These are phyloP conservation scores for Allomyces macrogynus DNA, from an alignment of 192 early-diverging fungal genomes.

Conservation along the genomic window DNA sequence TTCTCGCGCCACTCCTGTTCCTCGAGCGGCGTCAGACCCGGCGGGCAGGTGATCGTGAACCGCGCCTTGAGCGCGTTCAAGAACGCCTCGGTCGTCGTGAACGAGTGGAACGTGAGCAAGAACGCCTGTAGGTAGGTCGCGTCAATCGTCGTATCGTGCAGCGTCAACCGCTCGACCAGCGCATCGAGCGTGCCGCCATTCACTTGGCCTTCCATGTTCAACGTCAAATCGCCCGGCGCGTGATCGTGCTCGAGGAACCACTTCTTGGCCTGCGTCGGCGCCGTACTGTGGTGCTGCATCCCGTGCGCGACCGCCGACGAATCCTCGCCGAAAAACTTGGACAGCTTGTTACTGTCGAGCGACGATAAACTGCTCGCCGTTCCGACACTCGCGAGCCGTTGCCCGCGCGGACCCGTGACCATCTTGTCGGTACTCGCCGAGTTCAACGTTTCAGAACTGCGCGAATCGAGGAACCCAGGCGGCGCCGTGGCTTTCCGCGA, in stretches of 20 bases:
- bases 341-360: slow-evolving; percentile 8
- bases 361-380: neutral
- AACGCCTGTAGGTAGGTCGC: slow-evolving; percentile 69
- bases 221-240: slow-evolving; percentile 44
- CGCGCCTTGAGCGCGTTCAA: slow-evolving; percentile 51
- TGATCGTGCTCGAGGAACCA: slow-evolving; percentile 76
- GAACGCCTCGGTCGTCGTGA: slow-evolving; percentile 58
- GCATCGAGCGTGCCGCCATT: slow-evolving; percentile 75
- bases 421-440: no score
- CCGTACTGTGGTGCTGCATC: slow-evolving; percentile 2
- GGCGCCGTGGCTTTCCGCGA: no score
- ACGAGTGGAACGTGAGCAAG: slow-evolving; percentile 85
- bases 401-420: no score
- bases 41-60: slow-evolving; percentile 57
- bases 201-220: slow-evolving; percentile 71
- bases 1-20: slow-evolving; percentile 57
- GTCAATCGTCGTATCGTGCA: slow-evolving; percentile 65
- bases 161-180: slow-evolving; percentile 68
- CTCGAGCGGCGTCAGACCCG: slow-evolving; percentile 39
- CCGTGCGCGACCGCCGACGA: neutral
- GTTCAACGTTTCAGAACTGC: no score
- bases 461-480: no score
- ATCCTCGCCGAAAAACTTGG: slow-evolving; percentile 27
- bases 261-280: slow-evolving; percentile 15
- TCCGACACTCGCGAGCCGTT: no score